These are phyloP conservation scores for Lasiosphaeria hispida DNA, from an alignment of 495 filamentous ascomycete species.

Conservation along the genomic window DNA sequence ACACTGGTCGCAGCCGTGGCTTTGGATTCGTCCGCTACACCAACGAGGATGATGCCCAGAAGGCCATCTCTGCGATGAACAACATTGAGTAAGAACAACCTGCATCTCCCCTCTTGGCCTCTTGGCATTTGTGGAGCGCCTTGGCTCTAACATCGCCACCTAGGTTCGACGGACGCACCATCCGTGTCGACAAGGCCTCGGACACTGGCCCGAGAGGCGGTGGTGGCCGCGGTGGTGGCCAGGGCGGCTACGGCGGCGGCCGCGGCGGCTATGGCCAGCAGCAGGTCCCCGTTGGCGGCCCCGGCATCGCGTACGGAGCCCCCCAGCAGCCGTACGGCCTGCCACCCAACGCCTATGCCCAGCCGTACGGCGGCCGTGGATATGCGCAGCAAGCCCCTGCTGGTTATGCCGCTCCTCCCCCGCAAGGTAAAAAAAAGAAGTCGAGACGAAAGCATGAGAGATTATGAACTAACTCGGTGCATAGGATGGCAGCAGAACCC, in stretches of 20 bases:
- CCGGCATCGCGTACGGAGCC: constrained; percentile 34
- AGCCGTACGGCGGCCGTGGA: constrained; percentile 31
- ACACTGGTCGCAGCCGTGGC: constrained; percentile 91
- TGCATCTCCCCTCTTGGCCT: not conserved
- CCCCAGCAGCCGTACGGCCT: constrained; percentile 35
- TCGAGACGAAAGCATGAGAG: constrained; percentile 8
- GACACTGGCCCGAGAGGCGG: constrained; percentile 65
- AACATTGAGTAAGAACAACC: constrained; percentile 73
- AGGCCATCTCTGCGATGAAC: constrained; percentile 83
- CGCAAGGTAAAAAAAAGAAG: constrained; percentile 37
- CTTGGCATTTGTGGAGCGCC: constrained; percentile 9
- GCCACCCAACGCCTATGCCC: constrained; percentile 25
- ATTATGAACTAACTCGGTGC: constrained; percentile 19
- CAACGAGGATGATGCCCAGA: constrained; percentile 76
- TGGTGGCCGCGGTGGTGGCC: constrained; percentile 43
- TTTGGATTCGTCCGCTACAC: constrained; percentile 95
- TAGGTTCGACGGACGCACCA: constrained; percentile 93
- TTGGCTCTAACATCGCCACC: constrained; percentile 15
- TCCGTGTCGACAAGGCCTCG: constrained; percentile 94
- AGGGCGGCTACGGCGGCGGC: constrained; percentile 35
- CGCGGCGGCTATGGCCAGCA: constrained; percentile 31
- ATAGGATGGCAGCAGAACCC: constrained; percentile 20
- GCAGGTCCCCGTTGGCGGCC: constrained; percentile 28
- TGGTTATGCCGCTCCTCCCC: constrained; percentile 32
- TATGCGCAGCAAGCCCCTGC: constrained; percentile 28